Base-by-base conservation (phyloP, 2,329 filamentous ascomycete genomes). In the Aspergillus fumigatus region DNA sequence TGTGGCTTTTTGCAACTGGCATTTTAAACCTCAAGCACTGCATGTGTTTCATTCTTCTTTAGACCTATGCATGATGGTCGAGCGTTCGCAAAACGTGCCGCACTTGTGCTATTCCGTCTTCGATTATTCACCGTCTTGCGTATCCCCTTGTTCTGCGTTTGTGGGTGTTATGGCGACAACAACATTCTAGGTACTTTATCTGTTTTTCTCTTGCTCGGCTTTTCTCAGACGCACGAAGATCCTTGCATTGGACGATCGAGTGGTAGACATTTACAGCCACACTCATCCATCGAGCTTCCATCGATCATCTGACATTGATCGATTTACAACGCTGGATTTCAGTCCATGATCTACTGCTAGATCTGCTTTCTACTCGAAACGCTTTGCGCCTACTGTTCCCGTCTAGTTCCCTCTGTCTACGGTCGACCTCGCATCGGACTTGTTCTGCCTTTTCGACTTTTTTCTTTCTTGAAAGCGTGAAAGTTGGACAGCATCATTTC, bases 401-500 rank as follows among this genome's bases (percentile, higher is more conserved):
- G 23, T 54, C 47, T 54, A 17, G 14, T 54, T 54, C 11, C 26
- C 17, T 48, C 43, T 27, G 43, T 49, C 43, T 38, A 26, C 54
- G 38, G 49, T 54, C 51, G 26, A 64, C 66, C 57, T 58, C 65
- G 63, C 64, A 67, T 70, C 57, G 61, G 59, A 68, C 58, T 64
- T 63, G 65, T 63, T 60, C 59, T 59, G 58, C 65, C 58, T 61
- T 60, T 63, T 54, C 59, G 61, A 62, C 54, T 61, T 59, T 65
- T 65, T 65, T 65, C 66, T 66, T 67, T 58, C 60, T 61, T 62
- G 57, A 57, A 59, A 65, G 64, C 62, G 60, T 61, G 60, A 55
- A 62, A 59, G 57, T 51, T 59, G 59, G 62, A 56, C 61, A 67
- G 65, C 61, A 67, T 63, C 65, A 67, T 63, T 64, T 68, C 57